Base-by-base conservation (phyloP, 306 rosid genomes). In the Fragaria nilgerrensis region DNA sequence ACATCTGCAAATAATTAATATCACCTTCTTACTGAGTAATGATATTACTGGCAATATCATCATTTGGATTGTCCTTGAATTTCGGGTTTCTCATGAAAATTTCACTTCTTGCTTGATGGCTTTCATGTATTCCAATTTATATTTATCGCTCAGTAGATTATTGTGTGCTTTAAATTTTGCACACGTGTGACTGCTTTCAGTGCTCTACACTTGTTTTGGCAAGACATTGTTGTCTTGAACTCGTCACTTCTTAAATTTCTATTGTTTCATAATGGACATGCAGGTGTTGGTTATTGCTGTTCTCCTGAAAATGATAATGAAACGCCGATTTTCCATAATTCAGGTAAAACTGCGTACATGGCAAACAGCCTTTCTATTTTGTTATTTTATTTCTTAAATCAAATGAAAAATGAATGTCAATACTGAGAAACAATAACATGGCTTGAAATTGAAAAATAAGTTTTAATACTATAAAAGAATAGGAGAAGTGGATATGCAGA, bases 281-380 rank as follows among this genome's bases (percentile, higher is more conserved):
- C 89, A 96, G 99, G 99, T 96, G 84, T 92, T 96, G 90, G 99
- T 96, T 75, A 96, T 96, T 86, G 99, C 99, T 74, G 88, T 92
- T 81, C 86, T 96, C 81, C 83, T 96, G 50, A 96, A 91, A 89
- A 74, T 91, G n/a, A 90, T 96, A 81, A 96, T 96, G 99, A 89
- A 85, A 81, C 98, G 99, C 32, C 88, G 85, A 23, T 96, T 96
- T 86, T 96, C 99, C 44, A 55, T 91, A 20, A 96, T 96, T 87
- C 99, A 96, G 99, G 99, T 95, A 76, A 78, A 67, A 39, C 36
- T 23, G 13, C 3, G 0, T 23, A 16, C 66, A 59, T 27, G 66
- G 17, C 37, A 5, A 61, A 59, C 29, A 34, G 8, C 65, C 65
- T 59, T 13, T 25, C 9, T 59, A 59, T 59, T 23, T 59, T 55